Conservation (phyloP, 2,329 filamentous ascomycete genomes). For the Neopestalotiopsis sp. region DNA sequence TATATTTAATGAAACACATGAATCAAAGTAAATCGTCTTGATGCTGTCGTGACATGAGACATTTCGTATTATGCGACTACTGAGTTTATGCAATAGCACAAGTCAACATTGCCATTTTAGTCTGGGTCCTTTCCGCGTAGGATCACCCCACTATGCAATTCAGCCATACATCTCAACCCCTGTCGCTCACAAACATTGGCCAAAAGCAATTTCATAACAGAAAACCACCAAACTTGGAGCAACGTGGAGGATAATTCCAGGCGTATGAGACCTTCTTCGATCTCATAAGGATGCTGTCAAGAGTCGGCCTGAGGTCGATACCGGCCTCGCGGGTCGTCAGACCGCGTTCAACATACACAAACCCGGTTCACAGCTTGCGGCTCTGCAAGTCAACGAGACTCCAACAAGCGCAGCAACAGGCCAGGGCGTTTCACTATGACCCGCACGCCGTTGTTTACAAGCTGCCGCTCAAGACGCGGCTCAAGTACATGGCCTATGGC, state of each 20-base stretch:
- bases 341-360: background rate
- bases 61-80: background rate
- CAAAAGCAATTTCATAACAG: constrained; percentile 5
- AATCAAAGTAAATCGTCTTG: background rate
- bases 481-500: constrained; percentile 24
- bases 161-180: background rate
- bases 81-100: background rate
- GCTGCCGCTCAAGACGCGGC: constrained; percentile 13
- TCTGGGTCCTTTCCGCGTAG: background rate
- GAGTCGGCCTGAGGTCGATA: background rate
- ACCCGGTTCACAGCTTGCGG: background rate
- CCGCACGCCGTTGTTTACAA: background rate
- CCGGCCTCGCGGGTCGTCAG: constrained; percentile 7
- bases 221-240: background rate
- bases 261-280: background rate
- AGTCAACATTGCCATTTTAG: no score
- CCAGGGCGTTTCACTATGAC: constrained; percentile 14
- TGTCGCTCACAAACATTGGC: background rate
- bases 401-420: background rate
- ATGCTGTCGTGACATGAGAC: background rate
- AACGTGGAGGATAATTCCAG: background rate
- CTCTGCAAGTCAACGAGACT: background rate
- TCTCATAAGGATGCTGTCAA: constrained; percentile 2
- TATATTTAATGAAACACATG: background rate
- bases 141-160: background rate